Evolutionary conservation across 345 rosid species (phyloP).

Genomic region (Arabidopsis suecica): DNA sequence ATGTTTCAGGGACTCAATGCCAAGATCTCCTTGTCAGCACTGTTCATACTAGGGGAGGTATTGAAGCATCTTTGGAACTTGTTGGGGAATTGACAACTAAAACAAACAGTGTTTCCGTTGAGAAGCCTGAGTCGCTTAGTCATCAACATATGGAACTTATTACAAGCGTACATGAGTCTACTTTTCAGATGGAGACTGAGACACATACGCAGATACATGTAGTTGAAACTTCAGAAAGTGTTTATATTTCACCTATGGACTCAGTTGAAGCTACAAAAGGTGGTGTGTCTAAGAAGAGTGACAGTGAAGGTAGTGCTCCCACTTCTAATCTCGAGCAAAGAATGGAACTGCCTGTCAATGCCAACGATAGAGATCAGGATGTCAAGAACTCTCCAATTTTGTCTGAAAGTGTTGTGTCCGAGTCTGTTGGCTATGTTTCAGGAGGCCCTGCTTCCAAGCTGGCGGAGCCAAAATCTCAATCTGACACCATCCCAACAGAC

Average conservation of each 20-base stretch:
- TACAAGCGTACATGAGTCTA: slow-evolving; percentile 41
- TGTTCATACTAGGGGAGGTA: slow-evolving; percentile 30
- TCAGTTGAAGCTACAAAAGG: slow-evolving; percentile 39
- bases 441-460: slow-evolving; percentile 43
- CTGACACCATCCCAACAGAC: slow-evolving; percentile 43
- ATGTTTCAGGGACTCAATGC: slow-evolving; percentile 37
- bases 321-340: slow-evolving; percentile 40
- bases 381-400: slow-evolving; percentile 31
- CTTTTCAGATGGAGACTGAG: slow-evolving; percentile 36
- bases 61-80: slow-evolving; percentile 38
- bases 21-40: slow-evolving; percentile 40
- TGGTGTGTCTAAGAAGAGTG: slow-evolving; percentile 35
- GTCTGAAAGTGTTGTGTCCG: slow-evolving; percentile 40
- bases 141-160: slow-evolving; percentile 37
- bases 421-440: slow-evolving; percentile 34
- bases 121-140: slow-evolving; percentile 36
- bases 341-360: slow-evolving; percentile 45
- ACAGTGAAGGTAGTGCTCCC: slow-evolving; percentile 35
- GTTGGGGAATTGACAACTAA: slow-evolving; percentile 31
- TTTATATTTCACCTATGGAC: slow-evolving; percentile 35
- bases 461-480: slow-evolving; percentile 41
- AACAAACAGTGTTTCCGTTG: slow-evolving; percentile 23
- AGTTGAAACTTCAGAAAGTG: slow-evolving; percentile 39
- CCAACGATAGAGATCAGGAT: slow-evolving; percentile 34
- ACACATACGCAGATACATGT: slow-evolving; percentile 36